phyloP scores from a whole-genome alignment of 139 green algal genomes.

The Coccomyxa sp. region DNA sequence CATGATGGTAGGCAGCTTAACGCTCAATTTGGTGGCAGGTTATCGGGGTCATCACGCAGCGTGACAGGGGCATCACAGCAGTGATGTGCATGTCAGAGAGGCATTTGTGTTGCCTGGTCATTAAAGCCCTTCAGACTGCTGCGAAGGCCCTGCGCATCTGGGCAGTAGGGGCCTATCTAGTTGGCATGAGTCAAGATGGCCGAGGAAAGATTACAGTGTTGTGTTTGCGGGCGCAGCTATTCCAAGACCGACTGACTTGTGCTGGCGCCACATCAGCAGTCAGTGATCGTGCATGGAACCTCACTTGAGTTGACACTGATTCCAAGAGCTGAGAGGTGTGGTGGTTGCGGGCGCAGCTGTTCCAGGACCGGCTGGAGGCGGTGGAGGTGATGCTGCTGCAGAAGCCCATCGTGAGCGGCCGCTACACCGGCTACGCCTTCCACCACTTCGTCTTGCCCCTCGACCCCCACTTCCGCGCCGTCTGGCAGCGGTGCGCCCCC shows the following conservation, averaged over 20 bases:
- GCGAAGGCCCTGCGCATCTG: too few relatives aligned
- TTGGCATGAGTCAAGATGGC: too few relatives aligned
- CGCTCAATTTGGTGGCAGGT: too few relatives aligned
- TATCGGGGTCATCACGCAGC: too few relatives aligned
- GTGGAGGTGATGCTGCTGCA: constrained; percentile 9
- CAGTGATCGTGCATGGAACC: background rate
- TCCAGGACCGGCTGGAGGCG: constrained; percentile 5
- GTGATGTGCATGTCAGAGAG: too few relatives aligned
- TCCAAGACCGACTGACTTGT: background rate
- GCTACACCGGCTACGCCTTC: background rate
- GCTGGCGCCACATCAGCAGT: background rate
- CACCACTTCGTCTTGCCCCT: background rate
- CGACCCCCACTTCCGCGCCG: background rate
- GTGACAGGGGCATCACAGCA: too few relatives aligned
- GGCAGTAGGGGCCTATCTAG: too few relatives aligned
- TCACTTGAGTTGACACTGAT: too few relatives aligned
- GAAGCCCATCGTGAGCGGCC: constrained; percentile 10
- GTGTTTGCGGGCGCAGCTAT: background rate
- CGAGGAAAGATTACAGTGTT: background rate
- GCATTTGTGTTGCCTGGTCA: too few relatives aligned
- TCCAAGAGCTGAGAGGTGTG: too few relatives aligned
- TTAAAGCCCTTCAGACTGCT: too few relatives aligned
- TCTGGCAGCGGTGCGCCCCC: background rate
- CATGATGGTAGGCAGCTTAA: too few relatives aligned
- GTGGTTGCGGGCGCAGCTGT: background rate